Conservation (phyloP, 139 green algal species). For the Astrephomene gubernaculifera region DNA sequence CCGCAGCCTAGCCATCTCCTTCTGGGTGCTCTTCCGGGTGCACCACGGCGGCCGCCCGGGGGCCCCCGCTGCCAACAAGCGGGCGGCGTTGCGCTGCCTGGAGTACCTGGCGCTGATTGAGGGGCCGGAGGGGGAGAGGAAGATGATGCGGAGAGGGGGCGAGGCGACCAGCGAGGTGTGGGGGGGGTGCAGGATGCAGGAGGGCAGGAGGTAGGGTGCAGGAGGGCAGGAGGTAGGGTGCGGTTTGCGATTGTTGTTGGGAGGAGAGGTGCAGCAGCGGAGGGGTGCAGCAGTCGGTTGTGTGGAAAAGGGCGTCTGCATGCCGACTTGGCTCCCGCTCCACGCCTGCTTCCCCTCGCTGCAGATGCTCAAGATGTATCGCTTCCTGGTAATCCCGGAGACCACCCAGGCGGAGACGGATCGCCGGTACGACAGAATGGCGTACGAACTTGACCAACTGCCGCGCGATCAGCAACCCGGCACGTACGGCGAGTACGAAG, state of each 20-base stretch:
- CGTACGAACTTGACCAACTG: not conserved
- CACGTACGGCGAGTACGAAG: constrained; percentile 3
- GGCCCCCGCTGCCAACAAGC: not conserved
- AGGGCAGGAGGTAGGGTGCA: too few species aligned
- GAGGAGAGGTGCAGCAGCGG: too few species aligned
- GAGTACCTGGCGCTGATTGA: not conserved
- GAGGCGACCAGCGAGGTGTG: too few species aligned
- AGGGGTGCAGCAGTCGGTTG: too few species aligned
- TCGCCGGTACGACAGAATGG: constrained; percentile 1
- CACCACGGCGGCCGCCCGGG: not conserved
- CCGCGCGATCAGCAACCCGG: not conserved
- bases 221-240: too few species aligned
- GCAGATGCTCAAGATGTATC: not conserved
- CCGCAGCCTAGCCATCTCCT: not conserved
- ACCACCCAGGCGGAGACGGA: constrained; percentile 2
- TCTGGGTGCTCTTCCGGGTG: not conserved
- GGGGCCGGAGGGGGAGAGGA: too few species aligned
- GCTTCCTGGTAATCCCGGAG: not conserved
- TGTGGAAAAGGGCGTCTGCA: too few species aligned
- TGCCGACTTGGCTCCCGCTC: too few species aligned
- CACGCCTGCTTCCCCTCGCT: too few species aligned
- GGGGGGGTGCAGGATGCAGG: too few species aligned
- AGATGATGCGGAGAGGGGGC: not conserved
- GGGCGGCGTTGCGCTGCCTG: not conserved
- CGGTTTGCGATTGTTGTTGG: too few species aligned